Evolutionary conservation across 2,329 filamentous ascomycete genomes (phyloP), one percentile per base, ranked within the genome.

Genomic region (Venturia nashicola): DNA sequence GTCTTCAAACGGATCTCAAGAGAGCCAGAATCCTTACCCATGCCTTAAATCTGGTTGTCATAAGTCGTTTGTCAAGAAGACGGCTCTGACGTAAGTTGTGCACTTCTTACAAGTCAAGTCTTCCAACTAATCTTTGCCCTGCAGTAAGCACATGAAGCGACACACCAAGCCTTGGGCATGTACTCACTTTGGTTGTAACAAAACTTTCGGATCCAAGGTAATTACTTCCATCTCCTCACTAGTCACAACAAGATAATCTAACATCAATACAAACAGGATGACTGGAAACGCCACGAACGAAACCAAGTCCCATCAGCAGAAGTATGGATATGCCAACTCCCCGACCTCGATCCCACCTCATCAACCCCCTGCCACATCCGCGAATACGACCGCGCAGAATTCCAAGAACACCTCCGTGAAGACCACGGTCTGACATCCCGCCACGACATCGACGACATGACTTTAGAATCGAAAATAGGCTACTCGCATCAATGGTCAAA

Each of bases 391-490:
- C 27, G 27, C n/a, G 36, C 40, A 11, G 42, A 36, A 8, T 62
- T 65, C 51, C 20, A 27, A 18, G 23, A 64, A 3, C 64, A 65
- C 46, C 39, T 65, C 12, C 23, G 40, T n/a, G 40, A 64, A 18
- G 51, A 40, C 39, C 64, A 65, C 42, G 4, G 34, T 36, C n/a
- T 65, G 14, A 43, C 16, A 14, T 46, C 5, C 23, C 12, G 57
- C 12, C n/a, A 11, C n/a, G 34, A 32, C 2, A 20, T 42, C 42
- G 20, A 27, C 5, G 48, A 66, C n/a, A 32, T 59, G 42, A 39
- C 62, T n/a, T 6, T 36, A 11, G 32, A 48, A 18, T 61, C 83
- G 67, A 82, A 82, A 7, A 82, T 90, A 36, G 87, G 87, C 51
- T 57, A 57, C 27, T 57, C 51, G 20, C 51, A 57, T 9, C 51